Evolutionary conservation across 148 eudicot genomes (phyloP).

Genomic region (Fagopyrum homotropicum): DNA sequence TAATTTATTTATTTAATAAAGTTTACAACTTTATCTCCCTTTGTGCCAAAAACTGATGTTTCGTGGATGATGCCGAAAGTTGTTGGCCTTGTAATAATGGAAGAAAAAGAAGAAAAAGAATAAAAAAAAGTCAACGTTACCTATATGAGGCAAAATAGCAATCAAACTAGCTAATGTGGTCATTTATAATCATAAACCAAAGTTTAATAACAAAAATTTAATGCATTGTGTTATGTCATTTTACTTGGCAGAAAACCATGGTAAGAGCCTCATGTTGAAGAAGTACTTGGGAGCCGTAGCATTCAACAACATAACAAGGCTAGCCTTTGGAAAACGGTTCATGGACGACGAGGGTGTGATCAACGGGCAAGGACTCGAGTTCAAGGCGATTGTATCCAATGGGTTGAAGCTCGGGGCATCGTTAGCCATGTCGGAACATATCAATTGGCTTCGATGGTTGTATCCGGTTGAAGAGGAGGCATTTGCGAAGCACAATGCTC

Average conservation of each 20-base stretch:
- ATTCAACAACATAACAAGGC: slow-evolving; percentile 43
- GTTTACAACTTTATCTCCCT: too few relatives aligned
- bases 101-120: background rate
- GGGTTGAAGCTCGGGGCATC: slow-evolving; percentile 43
- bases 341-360: slow-evolving; percentile 52
- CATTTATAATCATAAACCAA: background rate
- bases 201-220: background rate
- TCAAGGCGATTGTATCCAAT: slow-evolving; percentile 52
- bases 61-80: background rate
- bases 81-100: background rate
- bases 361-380: slow-evolving; percentile 67
- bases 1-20: too few relatives aligned
- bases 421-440: slow-evolving; percentile 51
- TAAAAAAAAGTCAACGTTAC: background rate
- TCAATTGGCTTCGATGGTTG: slow-evolving; percentile 67
- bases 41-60: background rate
- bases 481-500: slow-evolving; percentile 44
- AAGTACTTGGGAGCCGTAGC: slow-evolving; percentile 27
- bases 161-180: background rate
- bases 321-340: slow-evolving; percentile 37
- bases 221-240: background rate
- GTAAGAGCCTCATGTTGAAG: slow-evolving; percentile 26
- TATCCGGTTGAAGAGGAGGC: slow-evolving; percentile 52
- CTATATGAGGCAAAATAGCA: background rate
- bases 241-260: slow-evolving; percentile 23